Conservation (phyloP, 192 early-diverging fungal species). For the Umbelopsis vinacea region DNA sequence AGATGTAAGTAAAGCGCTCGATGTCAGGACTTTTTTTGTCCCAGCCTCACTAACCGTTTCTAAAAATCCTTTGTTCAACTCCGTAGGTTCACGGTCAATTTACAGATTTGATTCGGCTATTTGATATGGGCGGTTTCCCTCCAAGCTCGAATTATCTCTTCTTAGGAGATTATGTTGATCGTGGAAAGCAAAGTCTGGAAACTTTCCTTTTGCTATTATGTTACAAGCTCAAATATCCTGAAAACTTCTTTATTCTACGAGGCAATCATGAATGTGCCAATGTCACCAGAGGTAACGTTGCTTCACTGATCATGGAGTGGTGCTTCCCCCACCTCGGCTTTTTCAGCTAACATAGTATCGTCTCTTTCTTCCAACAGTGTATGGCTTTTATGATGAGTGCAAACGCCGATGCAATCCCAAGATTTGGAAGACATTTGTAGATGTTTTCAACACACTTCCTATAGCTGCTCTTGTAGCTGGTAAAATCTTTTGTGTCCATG, state of each 20-base stretch:
- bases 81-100: conserved; percentile 82
- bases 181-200: conserved; percentile 93
- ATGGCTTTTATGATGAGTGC: conserved; percentile 98
- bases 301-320: too few relatives aligned
- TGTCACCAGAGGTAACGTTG: conserved; percentile 77
- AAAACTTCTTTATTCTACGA: conserved; percentile 94
- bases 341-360: too few relatives aligned
- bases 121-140: conserved; percentile 92
- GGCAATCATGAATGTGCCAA: conserved; percentile 97
- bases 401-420: conserved; percentile 86
- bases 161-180: conserved; percentile 96
- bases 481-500: conserved; percentile 97
- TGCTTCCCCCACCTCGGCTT: too few relatives aligned
- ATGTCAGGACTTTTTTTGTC: not conserved
- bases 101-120: conserved; percentile 83
- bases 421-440: conserved; percentile 93
- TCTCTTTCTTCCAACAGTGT: conserved; percentile 58
- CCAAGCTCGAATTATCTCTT: conserved; percentile 92
- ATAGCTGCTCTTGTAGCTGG: conserved; percentile 91
- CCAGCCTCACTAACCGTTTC: not conserved
- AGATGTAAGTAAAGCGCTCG: conserved; percentile 59
- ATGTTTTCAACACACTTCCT: conserved; percentile 92
- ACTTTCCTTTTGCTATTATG: conserved; percentile 92
- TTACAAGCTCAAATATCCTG: conserved; percentile 97
- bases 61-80: conserved; percentile 24